phyloP scores from a whole-genome alignment of 2,329 filamentous ascomycete genomes.

The Cordyceps tenuipes region DNA sequence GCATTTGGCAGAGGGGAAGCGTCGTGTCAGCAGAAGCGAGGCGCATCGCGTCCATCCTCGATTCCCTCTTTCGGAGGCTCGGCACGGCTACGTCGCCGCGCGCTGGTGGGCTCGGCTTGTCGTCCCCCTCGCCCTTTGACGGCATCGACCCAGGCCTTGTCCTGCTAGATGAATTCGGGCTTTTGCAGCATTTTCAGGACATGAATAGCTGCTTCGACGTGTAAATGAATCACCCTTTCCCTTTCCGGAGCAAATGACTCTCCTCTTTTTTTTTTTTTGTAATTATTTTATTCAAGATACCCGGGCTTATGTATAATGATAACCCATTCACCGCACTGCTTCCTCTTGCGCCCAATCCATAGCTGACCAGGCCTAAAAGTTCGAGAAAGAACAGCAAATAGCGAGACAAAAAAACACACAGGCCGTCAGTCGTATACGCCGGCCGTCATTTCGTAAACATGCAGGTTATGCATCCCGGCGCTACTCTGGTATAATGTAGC shows the following conservation, averaged over 20 bases:
- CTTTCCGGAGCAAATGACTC: not conserved
- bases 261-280: not conserved
- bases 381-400: not conserved
- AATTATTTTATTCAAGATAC: not conserved
- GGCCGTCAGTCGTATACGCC: slow-evolving; percentile 7
- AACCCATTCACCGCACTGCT: not conserved
- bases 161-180: slow-evolving; percentile 6
- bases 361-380: not conserved
- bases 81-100: not conserved
- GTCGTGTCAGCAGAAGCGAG: not conserved
- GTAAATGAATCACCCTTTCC: not conserved
- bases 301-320: not conserved
- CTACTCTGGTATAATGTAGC: slow-evolving; percentile 18
- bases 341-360: not conserved
- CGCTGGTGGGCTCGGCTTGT: not conserved
- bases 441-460: not conserved
- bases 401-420: not conserved
- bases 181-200: slow-evolving; percentile 8
- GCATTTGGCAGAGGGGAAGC: not conserved
- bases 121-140: not conserved
- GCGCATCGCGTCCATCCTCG: slow-evolving; percentile 3
- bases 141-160: not conserved
- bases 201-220: slow-evolving; percentile 13
- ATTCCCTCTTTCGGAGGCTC: not conserved
- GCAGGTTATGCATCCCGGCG: not conserved